These are phyloP conservation scores for Pichia sp. DNA, from an alignment of 1,139 yeast genomes.

Conservation along the genomic window DNA sequence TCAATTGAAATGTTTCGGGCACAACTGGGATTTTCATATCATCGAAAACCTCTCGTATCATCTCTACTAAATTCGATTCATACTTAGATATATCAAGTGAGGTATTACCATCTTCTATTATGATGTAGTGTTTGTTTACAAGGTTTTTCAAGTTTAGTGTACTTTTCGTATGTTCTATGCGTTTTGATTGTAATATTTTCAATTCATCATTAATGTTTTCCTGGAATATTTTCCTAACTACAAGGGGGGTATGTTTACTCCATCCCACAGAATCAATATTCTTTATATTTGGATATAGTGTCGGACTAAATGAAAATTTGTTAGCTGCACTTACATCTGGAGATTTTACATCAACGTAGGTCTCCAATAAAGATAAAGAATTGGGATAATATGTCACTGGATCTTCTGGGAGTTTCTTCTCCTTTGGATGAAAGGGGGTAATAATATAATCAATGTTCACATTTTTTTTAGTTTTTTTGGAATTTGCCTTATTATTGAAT, in stretches of 20 bases:
- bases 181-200: no score
- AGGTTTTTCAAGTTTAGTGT: no score
- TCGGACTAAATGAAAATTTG: slow-evolving; percentile 1
- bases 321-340: neutral
- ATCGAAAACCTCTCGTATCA: neutral
- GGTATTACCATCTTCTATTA: neutral
- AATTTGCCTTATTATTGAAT: neutral
- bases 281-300: slow-evolving; percentile 3
- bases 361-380: neutral
- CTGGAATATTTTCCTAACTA: slow-evolving; percentile 6
- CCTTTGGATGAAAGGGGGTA: slow-evolving; percentile 9
- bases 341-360: neutral
- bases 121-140: no score
- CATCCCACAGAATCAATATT: slow-evolving; percentile 6
- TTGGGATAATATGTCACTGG: slow-evolving; percentile 12
- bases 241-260: slow-evolving; percentile 6
- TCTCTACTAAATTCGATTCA: neutral
- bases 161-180: no score
- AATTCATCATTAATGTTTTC: neutral
- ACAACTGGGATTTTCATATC: neutral
- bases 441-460: slow-evolving; percentile 4
- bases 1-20: neutral
- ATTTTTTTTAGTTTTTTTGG: neutral
- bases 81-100: neutral
- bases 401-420: slow-evolving; percentile 7